Evolutionary conservation across 306 rosid genomes (phyloP), one percentile per base, ranked within the genome.

Genomic region (Astragalus glycyphyllos): DNA sequence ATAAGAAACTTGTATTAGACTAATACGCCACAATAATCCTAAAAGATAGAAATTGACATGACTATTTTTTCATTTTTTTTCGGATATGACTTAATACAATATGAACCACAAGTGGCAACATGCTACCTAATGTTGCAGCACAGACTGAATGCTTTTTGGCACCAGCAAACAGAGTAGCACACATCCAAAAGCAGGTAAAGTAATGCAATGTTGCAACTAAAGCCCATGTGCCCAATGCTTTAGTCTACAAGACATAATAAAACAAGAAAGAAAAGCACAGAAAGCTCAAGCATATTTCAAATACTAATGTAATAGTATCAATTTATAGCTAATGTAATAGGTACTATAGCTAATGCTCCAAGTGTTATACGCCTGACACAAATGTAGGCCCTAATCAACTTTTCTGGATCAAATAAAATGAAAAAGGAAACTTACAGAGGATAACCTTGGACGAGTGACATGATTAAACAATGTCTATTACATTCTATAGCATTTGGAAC

Each of bases 361-460:
- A 53, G 42, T 31, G 6, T 37, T 38, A 60, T 20, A 14, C 23
- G 42, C 1, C 14, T 51, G 31, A 32, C 65, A 42, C 10, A 20
- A 60, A 53, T 50, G 42, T 29, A 1, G 4, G 4, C 29, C 42
- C 65, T 38, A 51, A 17, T 29, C 11, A 14, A 17, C 11, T 69
- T 63, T 63, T 71, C 34, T 49, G 16, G 14, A 40, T 46, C 47
- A 68, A 51, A 58, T 57, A 64, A 47, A 69, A 13, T 3, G 12
- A 78, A 81, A 78, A 81, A 53, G 47, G 68, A 78, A 37, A 79
- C 96, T 86, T 84, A 93, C 98, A 93, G 85, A 47, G 97, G 89
- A 73, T 82, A 93, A 66, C 97, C 98, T 78, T 87, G 89, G 77
- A 93, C 87, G 0, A 90, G 92, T 65, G 98, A 93, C 98, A 93